phyloP scores from a whole-genome alignment of 192 early-diverging fungal genomes.

The Linnemannia hyalina region DNA sequence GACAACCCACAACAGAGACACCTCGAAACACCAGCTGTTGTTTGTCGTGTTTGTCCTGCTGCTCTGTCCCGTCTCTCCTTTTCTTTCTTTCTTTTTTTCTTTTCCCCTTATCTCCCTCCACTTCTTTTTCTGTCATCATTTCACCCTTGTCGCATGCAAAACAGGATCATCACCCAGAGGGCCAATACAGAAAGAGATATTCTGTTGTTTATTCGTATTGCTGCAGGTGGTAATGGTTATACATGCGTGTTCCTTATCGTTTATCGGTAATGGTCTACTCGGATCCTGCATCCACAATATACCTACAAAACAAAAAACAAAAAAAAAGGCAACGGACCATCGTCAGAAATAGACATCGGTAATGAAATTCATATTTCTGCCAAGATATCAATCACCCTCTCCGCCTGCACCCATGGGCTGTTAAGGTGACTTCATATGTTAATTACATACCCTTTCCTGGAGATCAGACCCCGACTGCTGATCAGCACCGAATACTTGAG shows the following conservation, averaged over 20 bases:
- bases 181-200: no score
- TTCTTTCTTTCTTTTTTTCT: not conserved
- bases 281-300: constrained; percentile 32
- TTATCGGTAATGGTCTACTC: not conserved
- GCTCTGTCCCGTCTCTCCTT: not conserved
- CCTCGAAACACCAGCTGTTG: not conserved
- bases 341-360: not conserved
- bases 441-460: constrained; percentile 60
- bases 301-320: constrained; percentile 15
- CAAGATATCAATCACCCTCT: no score
- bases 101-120: not conserved
- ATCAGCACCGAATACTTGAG: constrained; percentile 64
- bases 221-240: no score
- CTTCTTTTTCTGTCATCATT: not conserved
- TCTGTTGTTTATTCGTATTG: no score
- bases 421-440: not conserved
- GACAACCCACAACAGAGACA: not conserved
- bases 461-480: constrained; percentile 57
- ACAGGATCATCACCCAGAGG: no score
- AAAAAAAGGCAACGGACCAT: not conserved
- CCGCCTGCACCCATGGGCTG: not conserved
- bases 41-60: not conserved
- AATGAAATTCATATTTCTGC: no score
- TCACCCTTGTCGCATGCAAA: not conserved
- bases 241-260: no score